Percentiles rank a stretch among this genome's conserved stretches.
Conservation (phyloP, 768 basidiomycete species). For the Termitomyces heimii region DNA sequence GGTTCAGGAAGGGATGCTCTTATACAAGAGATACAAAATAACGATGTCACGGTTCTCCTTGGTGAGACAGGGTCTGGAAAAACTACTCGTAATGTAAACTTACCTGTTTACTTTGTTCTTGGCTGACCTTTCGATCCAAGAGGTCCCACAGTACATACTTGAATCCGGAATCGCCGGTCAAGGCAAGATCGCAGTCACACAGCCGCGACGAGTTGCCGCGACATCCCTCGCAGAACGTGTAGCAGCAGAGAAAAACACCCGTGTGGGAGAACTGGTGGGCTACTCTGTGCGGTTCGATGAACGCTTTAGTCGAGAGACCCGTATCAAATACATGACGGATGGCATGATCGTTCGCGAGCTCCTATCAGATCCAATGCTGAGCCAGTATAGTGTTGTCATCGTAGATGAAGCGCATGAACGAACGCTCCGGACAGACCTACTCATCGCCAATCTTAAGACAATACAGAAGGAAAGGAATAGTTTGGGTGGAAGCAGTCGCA, state of each 20-base stretch:
- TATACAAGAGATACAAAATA: conserved; percentile 61
- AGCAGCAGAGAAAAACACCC: conserved; percentile 70
- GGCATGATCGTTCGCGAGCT: conserved; percentile 97
- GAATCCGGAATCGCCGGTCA: conserved; percentile 69
- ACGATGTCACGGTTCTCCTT: conserved; percentile 84
- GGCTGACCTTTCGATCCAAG: conserved; percentile 33
- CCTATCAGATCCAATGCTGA: conserved; percentile 69
- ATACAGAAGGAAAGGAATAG: conserved; percentile 67
- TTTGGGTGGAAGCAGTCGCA: conserved; percentile 30
- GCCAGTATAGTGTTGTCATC: conserved; percentile 80
- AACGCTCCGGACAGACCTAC: conserved; percentile 87
- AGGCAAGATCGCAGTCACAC: conserved; percentile 86
- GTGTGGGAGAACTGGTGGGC: conserved; percentile 76
- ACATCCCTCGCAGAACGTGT: conserved; percentile 92
- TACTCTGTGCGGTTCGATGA: conserved; percentile 98
- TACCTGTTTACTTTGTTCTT: not conserved
- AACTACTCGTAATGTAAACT: conserved; percentile 68
- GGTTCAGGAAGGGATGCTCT: conserved; percentile 69
- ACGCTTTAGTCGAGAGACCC: conserved; percentile 58
- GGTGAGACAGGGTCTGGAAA: conserved; percentile 99
- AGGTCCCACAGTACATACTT: conserved; percentile 93
- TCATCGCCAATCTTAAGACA: conserved; percentile 85
- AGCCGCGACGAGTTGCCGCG: conserved; percentile 93
- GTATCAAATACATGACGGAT: conserved; percentile 95
- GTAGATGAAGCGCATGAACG: conserved; percentile 98